Conservation (phyloP, 192 early-diverging fungal species). For the Coemansia sp. region DNA sequence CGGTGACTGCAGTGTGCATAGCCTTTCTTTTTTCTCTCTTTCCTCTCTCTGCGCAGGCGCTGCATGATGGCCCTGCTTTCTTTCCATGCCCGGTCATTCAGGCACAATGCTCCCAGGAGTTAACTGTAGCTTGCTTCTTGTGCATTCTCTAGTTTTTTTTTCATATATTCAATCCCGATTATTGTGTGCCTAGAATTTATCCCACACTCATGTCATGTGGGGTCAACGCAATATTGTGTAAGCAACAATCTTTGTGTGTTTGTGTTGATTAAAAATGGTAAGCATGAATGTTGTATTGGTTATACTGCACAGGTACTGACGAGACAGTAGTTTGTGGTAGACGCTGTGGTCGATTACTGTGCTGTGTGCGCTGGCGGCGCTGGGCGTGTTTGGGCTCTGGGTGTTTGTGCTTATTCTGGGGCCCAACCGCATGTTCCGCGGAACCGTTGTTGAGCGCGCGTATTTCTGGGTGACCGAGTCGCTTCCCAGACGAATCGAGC, state of each 20-base stretch:
- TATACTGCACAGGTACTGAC: too few species aligned
- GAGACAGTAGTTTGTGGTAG: constrained; percentile 2
- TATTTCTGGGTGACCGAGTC: constrained; percentile 15
- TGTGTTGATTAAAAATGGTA: too few species aligned
- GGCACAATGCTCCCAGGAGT: too few species aligned
- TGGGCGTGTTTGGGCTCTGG: constrained; percentile 23
- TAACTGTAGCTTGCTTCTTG: neutral
- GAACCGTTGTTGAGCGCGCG: constrained; percentile 33
- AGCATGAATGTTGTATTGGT: too few species aligned
- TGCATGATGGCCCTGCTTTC: constrained; percentile 3
- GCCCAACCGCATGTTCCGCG: constrained; percentile 47
- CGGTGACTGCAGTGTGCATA: constrained; percentile 9
- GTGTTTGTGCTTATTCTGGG: constrained; percentile 46
- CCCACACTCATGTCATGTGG: too few species aligned
- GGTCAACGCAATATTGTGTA: too few species aligned
- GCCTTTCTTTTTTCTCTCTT: neutral
- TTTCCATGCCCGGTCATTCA: too few species aligned
- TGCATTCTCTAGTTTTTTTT: constrained; percentile 3
- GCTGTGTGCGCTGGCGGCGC: constrained; percentile 14
- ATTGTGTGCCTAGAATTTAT: too few species aligned
- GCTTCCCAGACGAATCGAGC: constrained; percentile 15
- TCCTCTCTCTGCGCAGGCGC: constrained; percentile 10
- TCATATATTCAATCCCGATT: constrained; percentile 9
- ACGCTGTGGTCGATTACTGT: constrained; percentile 16
- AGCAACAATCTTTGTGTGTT: too few species aligned